Percentiles rank a stretch among this genome's conserved stretches.
Conservation (phyloP, 306 rosid species). For the Nissolia schottii region DNA sequence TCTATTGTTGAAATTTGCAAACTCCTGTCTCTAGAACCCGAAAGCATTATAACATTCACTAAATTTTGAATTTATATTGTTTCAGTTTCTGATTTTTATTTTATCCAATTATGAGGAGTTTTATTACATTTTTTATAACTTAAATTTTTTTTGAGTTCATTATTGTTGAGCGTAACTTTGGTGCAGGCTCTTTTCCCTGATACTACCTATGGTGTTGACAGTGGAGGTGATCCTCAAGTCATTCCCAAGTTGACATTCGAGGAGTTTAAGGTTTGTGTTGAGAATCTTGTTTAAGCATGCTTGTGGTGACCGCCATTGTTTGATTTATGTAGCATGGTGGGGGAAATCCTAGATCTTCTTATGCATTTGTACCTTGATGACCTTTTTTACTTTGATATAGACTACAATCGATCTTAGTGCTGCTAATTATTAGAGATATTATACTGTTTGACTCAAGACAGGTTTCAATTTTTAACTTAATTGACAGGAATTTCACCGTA, state of each 20-base stretch:
- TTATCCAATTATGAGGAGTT: not conserved
- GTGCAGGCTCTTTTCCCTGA: conserved; percentile 94
- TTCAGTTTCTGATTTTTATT: conserved; percentile 12
- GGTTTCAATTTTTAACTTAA: conserved; percentile 21
- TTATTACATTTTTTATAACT: conserved; percentile 5
- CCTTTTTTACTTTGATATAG: conserved; percentile 6
- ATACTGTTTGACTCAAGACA: not conserved
- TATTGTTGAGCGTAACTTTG: conserved; percentile 16
- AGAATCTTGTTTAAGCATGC: not conserved
- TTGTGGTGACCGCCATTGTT: not conserved
- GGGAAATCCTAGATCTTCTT: not conserved
- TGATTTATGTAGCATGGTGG: not conserved
- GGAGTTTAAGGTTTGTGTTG: conserved; percentile 75
- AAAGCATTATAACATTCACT: conserved; percentile 4
- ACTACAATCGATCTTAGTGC: not conserved
- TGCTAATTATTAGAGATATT: not conserved
- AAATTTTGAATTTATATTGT: conserved; percentile 5
- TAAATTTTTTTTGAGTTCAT: conserved; percentile 6
- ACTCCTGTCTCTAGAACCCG: not conserved
- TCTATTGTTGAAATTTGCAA: not conserved
- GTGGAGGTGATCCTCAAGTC: conserved; percentile 93
- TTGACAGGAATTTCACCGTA: conserved; percentile 86
- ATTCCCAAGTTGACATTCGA: conserved; percentile 88
- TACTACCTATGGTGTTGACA: conserved; percentile 90
- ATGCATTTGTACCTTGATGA: not conserved